A percentile compares a stretch with the other conserved stretches of the same genome.
Conservation (phyloP, 2,329 filamentous ascomycete species). For the Beauveria varroae region DNA sequence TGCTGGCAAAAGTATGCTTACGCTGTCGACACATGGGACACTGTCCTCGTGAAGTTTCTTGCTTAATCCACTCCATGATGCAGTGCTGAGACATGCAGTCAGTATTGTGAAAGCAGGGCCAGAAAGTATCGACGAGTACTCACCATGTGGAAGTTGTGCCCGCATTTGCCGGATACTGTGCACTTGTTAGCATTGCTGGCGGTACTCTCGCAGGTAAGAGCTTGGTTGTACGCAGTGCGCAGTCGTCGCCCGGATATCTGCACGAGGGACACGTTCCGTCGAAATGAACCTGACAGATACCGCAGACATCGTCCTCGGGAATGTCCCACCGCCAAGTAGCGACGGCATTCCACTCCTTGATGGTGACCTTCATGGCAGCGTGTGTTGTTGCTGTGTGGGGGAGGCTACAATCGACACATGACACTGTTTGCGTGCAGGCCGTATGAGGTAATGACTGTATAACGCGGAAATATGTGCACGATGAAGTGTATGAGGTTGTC, state of each 20-base stretch:
- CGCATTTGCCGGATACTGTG: slow-evolving; percentile 88
- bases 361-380: slow-evolving; percentile 79
- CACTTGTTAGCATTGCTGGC: slow-evolving; percentile 10
- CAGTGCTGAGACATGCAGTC: slow-evolving; percentile 60
- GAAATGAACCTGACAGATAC: slow-evolving; percentile 96
- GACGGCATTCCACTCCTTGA: slow-evolving; percentile 87
- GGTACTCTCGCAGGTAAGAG: background rate
- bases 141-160: slow-evolving; percentile 97
- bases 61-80: slow-evolving; percentile 91
- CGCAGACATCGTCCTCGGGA: slow-evolving; percentile 93
- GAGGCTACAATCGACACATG: background rate
- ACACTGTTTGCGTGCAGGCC: background rate
- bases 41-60: slow-evolving; percentile 85
- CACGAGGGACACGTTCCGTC: slow-evolving; percentile 96
- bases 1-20: slow-evolving; percentile 34
- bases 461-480: background rate
- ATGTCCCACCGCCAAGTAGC: slow-evolving; percentile 98
- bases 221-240: slow-evolving; percentile 65
- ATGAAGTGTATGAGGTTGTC: background rate
- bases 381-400: background rate
- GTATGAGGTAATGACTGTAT: too few species aligned
- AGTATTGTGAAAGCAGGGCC: background rate
- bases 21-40: slow-evolving; percentile 98
- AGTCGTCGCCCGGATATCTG: slow-evolving; percentile 96
- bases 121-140: slow-evolving; percentile 17